Base-by-base conservation (phyloP, 805 yeast genomes). In the Candida ovalis region DNA sequence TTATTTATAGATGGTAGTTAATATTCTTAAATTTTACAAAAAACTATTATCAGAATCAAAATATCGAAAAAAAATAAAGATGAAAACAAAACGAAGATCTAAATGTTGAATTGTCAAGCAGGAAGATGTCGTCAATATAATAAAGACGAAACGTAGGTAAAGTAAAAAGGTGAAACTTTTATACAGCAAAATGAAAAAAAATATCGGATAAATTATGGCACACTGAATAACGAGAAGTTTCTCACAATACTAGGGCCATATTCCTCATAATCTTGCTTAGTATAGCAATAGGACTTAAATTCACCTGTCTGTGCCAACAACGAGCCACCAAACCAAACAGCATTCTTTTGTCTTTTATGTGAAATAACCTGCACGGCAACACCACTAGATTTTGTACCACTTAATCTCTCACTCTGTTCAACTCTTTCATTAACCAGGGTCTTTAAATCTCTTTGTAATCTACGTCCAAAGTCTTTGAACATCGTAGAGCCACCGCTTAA, bases 281-380 rank as follows among this genome's bases (percentile, higher is more conserved):
- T 92, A 73, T 94, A 94, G 68, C 98, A 94, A 70, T 91, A 91
- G 68, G 95, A 82, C 70, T 86, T 88, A 73, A 94, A 94, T 71
- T 94, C 99, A 21, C 96, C 83, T 10, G 99, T 94, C 73, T 92
- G 98, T 1, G 99, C 98, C 64, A 94, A 77, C 58, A 94, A 74
- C 19, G 96, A 87, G 57, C 99, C 99, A 59, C 99, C 99, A 66
- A 92, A 94, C 99, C 99, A 94, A 50, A 94, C 99, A 3, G 99
- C 99, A 63, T 94, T 89, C 68, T 97, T 81, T 74, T 94, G 99
- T 71, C 94, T 87, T 75, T 92, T 90, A 73, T 94, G 99, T 25
- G 96, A 82, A 56, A 94, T 91, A 52, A 94, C 99, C 71, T 88
- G 95, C 48, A 94, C 99, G 48, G 90, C 96, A 44, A 94, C 95